Conservation (phyloP, 768 basidiomycete species). For the Leccinum subgranulosum region DNA sequence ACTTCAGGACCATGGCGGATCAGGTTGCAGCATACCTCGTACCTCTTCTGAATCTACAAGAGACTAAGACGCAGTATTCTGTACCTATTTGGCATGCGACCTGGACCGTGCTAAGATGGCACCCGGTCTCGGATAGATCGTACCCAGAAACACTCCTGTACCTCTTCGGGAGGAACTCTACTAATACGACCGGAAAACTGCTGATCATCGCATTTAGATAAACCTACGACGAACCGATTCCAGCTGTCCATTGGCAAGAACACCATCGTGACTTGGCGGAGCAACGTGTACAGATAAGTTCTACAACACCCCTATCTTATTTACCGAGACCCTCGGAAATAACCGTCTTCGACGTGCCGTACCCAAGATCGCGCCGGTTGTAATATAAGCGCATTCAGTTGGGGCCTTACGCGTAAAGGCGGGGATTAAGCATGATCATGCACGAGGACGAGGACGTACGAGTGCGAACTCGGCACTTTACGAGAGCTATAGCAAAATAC, state of each 20-base stretch:
- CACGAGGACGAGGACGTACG: neutral
- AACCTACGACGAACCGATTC: neutral
- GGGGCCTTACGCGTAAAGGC: conserved; percentile 44
- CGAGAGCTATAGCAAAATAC: neutral
- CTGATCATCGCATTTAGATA: neutral
- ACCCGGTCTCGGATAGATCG: neutral
- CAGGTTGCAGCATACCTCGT: conserved; percentile 41
- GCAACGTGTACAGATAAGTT: conserved; percentile 35
- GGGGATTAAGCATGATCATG: neutral
- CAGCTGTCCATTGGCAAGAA: neutral
- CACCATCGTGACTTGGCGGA: conserved; percentile 31
- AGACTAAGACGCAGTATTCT: conserved; percentile 43
- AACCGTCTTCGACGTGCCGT: neutral
- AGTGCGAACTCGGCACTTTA: neutral
- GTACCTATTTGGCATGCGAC: neutral
- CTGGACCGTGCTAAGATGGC: neutral
- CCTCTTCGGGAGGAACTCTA: neutral
- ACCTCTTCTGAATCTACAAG: conserved; percentile 35
- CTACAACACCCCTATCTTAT: conserved; percentile 21
- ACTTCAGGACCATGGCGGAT: conserved; percentile 53
- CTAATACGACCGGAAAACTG: neutral
- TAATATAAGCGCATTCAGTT: conserved; percentile 35
- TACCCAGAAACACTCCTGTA: neutral
- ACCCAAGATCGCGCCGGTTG: neutral
- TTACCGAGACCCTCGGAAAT: conserved; percentile 34